Conservation (phyloP, 2,329 filamentous ascomycete genomes). For the Epichloe glyceriae region DNA sequence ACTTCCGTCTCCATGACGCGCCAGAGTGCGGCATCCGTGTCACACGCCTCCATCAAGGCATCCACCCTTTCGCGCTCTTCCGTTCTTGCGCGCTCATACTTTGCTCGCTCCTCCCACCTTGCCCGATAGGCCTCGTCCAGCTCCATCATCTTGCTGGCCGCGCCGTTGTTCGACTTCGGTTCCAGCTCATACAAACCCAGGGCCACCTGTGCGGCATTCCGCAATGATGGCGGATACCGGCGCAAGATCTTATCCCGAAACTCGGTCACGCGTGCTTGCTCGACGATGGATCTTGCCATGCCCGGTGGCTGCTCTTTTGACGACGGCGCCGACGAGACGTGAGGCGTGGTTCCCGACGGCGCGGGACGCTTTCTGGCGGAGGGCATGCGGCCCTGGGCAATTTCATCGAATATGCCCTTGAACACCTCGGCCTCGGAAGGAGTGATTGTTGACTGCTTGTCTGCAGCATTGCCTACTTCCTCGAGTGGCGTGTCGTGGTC, state of each 20-base stretch:
- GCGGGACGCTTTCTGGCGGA: conserved; percentile 12
- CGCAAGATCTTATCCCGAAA: conserved; percentile 24
- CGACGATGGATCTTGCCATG: conserved; percentile 18
- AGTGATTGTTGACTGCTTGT: conserved; percentile 39
- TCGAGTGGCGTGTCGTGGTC: conserved; percentile 17
- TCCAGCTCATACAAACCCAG: conserved; percentile 25
- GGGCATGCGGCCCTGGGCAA: conserved; percentile 23
- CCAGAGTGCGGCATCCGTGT: conserved; percentile 55
- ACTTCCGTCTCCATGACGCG: conserved; percentile 52
- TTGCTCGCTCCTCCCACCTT: conserved; percentile 21
- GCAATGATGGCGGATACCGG: conserved; percentile 26
- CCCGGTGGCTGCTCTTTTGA: neutral
- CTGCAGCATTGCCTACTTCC: conserved; percentile 9
- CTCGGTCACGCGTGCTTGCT: conserved; percentile 19
- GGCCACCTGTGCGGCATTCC: conserved; percentile 25
- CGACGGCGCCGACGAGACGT: neutral
- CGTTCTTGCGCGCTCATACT: conserved; percentile 24
- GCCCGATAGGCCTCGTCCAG: conserved; percentile 18
- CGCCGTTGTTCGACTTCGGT: conserved; percentile 14
- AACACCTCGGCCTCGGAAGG: conserved; percentile 45
- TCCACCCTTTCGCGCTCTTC: conserved; percentile 41
- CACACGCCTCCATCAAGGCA: conserved; percentile 37
- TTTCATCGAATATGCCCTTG: conserved; percentile 39
- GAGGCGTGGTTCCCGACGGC: conserved; percentile 1
- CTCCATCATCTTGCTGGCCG: conserved; percentile 15